Evolutionary conservation across 2,329 filamentous ascomycete genomes (phyloP).

Genomic region (Colletotrichum kahawae): DNA sequence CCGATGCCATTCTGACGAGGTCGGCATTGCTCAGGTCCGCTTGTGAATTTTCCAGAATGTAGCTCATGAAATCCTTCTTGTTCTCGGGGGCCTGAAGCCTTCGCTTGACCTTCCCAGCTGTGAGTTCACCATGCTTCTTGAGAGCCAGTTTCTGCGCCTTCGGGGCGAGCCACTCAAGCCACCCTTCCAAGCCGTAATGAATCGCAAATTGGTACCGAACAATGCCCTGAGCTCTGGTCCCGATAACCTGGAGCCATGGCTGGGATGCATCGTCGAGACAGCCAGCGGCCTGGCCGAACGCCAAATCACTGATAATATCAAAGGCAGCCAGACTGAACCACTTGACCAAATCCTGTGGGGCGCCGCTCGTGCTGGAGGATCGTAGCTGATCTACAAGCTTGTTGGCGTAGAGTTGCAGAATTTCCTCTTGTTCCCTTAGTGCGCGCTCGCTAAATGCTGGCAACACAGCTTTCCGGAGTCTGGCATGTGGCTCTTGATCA

Average conservation of each 20-base stretch:
- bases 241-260: constrained; percentile 12
- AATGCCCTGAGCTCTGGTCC: background rate
- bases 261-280: constrained; percentile 33
- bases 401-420: constrained; percentile 4
- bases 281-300: constrained; percentile 49
- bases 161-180: constrained; percentile 4
- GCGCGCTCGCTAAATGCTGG: constrained; percentile 5
- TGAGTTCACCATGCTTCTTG: constrained; percentile 3
- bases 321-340: constrained; percentile 44
- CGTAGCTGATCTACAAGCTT: constrained; percentile 3
- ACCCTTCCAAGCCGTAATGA: background rate
- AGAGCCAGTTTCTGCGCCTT: background rate
- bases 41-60: background rate
- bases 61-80: constrained; percentile 9
- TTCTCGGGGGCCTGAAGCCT: background rate
- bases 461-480: constrained; percentile 6
- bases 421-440: constrained; percentile 11
- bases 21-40: constrained; percentile 2
- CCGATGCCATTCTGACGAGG: constrained; percentile 7
- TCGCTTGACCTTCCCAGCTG: constrained; percentile 4
- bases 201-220: constrained; percentile 9
- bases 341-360: constrained; percentile 29
- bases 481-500: constrained; percentile 12
- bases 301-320: constrained; percentile 50
- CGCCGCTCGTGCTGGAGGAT: background rate